Conservation (phyloP, 768 basidiomycete genomes). For the Suillus placidus region DNA sequence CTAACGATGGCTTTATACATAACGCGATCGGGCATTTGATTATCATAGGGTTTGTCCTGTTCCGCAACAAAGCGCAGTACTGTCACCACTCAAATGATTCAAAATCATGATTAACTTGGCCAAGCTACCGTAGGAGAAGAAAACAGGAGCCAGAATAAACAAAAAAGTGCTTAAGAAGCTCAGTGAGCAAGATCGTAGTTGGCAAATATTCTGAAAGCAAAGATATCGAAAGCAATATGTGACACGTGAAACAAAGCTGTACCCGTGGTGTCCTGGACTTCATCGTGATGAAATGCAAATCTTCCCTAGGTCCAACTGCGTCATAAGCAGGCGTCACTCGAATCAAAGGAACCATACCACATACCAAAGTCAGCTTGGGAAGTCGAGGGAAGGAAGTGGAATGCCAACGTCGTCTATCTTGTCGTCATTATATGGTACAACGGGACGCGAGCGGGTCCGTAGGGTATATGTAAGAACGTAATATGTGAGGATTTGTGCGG, state of each 20-base stretch:
- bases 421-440: conserved; percentile 26
- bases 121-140: background rate
- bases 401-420: background rate
- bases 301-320: background rate
- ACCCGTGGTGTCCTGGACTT: background rate
- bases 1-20: too few relatives aligned
- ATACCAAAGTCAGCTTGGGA: background rate
- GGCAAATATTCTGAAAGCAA: background rate
- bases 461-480: conserved; percentile 7
- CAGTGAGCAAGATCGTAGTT: background rate
- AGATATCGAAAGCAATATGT: background rate
- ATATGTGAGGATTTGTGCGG: conserved; percentile 2
- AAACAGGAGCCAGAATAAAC: background rate
- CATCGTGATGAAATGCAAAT: background rate
- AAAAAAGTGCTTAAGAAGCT: background rate
- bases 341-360: background rate
- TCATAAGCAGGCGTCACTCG: background rate
- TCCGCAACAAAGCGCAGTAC: too few relatives aligned
- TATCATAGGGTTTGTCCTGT: too few relatives aligned
- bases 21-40: too few relatives aligned
- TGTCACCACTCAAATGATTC: background rate
- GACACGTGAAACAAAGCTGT: background rate
- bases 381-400: background rate
- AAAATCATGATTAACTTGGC: background rate
- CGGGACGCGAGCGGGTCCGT: conserved; percentile 18